Evolutionary conservation across 257 asterid genomes (phyloP).

Genomic region (Penstemon barbatus): DNA sequence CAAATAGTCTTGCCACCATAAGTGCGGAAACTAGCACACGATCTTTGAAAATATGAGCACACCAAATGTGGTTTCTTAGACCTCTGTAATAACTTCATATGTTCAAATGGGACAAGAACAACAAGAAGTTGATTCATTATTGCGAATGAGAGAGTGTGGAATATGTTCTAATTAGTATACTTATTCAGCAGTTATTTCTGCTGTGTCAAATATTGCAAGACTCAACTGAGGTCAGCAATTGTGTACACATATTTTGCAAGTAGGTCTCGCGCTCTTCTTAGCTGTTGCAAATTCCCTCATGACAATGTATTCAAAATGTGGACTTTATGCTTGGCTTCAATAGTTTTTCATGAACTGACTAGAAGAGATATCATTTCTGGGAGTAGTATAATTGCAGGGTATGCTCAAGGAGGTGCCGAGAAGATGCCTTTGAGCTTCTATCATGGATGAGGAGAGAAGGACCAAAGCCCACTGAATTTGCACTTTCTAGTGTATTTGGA

Average conservation of each 20-base stretch:
- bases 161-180: constrained; percentile 74
- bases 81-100: constrained; percentile 60
- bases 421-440: constrained; percentile 69
- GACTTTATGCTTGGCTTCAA: constrained; percentile 46
- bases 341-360: constrained; percentile 52
- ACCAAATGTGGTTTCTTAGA: constrained; percentile 91
- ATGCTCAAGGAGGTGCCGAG: constrained; percentile 72
- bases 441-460: constrained; percentile 78
- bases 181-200: constrained; percentile 73
- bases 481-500: constrained; percentile 77
- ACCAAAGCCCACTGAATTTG: constrained; percentile 79
- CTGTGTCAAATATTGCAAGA: constrained; percentile 62
- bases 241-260: constrained; percentile 61
- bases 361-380: constrained; percentile 74
- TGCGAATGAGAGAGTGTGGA: constrained; percentile 56
- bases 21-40: constrained; percentile 75
- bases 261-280: constrained; percentile 51
- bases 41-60: constrained; percentile 61
- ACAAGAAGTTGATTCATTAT: constrained; percentile 56
- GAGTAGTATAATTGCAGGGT: constrained; percentile 86
- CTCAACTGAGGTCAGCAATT: constrained; percentile 73
- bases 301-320: constrained; percentile 79
- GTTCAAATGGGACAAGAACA: constrained; percentile 64
- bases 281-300: constrained; percentile 79
- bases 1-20: constrained; percentile 69